These are phyloP conservation scores for Gremmenia infestans DNA, from an alignment of 2,329 filamentous ascomycete genomes.

Conservation along the genomic window DNA sequence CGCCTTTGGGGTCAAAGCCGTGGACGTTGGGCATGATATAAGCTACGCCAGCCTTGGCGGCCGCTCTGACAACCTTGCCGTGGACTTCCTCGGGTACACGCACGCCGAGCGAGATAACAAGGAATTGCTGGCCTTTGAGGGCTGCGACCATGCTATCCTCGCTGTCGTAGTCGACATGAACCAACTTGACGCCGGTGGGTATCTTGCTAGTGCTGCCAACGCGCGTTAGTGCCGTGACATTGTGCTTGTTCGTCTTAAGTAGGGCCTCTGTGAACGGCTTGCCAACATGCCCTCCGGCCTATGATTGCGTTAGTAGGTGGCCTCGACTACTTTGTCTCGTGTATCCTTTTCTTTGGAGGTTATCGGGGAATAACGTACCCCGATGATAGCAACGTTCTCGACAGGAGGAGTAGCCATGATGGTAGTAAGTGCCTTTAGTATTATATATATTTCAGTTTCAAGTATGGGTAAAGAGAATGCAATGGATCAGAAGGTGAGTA, in stretches of 20 bases:
- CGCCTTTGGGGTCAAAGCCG: conserved; percentile 4
- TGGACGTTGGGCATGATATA: conserved; percentile 52
- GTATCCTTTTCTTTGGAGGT: too few relatives aligned
- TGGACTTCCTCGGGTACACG: conserved; percentile 42
- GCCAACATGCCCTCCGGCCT: conserved; percentile 42
- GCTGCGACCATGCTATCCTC: conserved; percentile 42
- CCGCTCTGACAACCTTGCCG: conserved; percentile 47
- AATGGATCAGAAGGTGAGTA: too few relatives aligned
- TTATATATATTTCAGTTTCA: too few relatives aligned
- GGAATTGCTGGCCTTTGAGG: conserved; percentile 49
- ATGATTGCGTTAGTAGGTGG: conserved; percentile 1
- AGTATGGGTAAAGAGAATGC: too few relatives aligned
- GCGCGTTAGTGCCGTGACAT: conserved; percentile 46
- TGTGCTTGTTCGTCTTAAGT: conserved; percentile 37
- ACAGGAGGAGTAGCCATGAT: too few relatives aligned
- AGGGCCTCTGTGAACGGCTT: conserved; percentile 33
- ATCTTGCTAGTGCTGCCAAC: conserved; percentile 34
- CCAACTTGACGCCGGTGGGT: conserved; percentile 38
- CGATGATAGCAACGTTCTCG: too few relatives aligned
- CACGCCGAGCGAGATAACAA: conserved; percentile 49
- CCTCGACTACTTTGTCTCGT: too few relatives aligned
- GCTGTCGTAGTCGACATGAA: conserved; percentile 41
- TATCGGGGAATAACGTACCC: too few relatives aligned
- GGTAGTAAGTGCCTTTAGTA: too few relatives aligned
- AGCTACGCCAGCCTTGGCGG: conserved; percentile 48